phyloP scores from a whole-genome alignment of 345 rosid species.

The Salix viminalis region DNA sequence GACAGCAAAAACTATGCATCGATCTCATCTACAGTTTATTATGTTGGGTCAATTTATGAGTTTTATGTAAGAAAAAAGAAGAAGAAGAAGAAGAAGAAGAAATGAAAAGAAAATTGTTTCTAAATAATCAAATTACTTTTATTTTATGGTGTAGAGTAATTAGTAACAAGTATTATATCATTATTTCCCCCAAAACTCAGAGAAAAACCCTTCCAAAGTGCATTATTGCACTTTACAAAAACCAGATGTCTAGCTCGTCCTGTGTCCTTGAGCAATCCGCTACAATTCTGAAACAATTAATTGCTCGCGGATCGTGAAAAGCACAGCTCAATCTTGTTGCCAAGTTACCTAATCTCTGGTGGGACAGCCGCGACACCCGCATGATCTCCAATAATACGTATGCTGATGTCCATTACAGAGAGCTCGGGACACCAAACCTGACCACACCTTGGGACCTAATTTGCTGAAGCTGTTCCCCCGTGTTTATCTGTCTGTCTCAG shows the following conservation, averaged over 20 bases:
- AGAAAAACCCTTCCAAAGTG: not conserved
- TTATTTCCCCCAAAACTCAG: not conserved
- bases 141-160: too few species aligned
- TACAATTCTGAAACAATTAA: not conserved
- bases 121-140: too few species aligned
- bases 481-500: not conserved
- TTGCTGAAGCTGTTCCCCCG: not conserved
- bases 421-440: not conserved
- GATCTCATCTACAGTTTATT: conserved; percentile 1
- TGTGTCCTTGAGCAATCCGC: not conserved
- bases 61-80: too few species aligned
- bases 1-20: not conserved
- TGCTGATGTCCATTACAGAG: not conserved
- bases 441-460: not conserved
- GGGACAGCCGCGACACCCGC: not conserved
- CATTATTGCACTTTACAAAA: conserved; percentile 15
- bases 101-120: not conserved
- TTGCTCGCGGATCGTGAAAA: not conserved
- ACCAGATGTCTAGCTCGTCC: conserved; percentile 9
- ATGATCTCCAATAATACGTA: not conserved
- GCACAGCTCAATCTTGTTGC: not conserved
- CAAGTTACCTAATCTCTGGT: not conserved
- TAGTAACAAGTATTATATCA: too few species aligned
- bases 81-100: too few species aligned
- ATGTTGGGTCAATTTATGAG: conserved; percentile 2